A percentile compares a stretch with the other conserved stretches of the same genome.
Evolutionary conservation across 1,139 yeast genomes (phyloP).

Genomic region (Yamadazyma atmosphaerica): DNA sequence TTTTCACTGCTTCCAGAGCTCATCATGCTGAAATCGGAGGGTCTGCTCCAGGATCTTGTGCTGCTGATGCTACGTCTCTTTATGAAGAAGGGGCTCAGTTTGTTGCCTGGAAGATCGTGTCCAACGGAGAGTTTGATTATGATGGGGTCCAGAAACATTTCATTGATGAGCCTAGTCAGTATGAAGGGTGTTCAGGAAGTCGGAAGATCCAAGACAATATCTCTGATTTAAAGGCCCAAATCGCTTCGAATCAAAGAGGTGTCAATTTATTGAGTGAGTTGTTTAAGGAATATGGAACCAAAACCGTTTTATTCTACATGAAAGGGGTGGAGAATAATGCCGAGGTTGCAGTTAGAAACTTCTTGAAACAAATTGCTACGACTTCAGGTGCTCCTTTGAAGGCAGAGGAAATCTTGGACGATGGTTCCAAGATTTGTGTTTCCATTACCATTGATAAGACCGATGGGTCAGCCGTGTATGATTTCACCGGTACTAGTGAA

Average conservation of each 20-base stretch:
- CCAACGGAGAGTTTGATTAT: conserved; percentile 38
- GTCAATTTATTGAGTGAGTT: conserved; percentile 47
- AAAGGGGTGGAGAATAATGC: conserved; percentile 59
- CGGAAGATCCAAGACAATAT: conserved; percentile 44
- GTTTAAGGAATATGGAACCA: conserved; percentile 48
- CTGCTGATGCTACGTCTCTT: conserved; percentile 42
- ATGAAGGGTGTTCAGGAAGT: conserved; percentile 46
- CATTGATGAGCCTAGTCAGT: conserved; percentile 39
- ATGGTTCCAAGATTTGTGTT: conserved; percentile 55
- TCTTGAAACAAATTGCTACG: conserved; percentile 34
- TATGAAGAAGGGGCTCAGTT: conserved; percentile 46
- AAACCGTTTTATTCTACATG: conserved; percentile 58
- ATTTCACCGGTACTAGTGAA: conserved; percentile 50
- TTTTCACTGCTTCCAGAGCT: conserved; percentile 46
- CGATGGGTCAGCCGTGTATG: conserved; percentile 51
- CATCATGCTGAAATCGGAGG: conserved; percentile 50
- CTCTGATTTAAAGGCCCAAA: conserved; percentile 62
- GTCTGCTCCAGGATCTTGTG: conserved; percentile 45
- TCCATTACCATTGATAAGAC: conserved; percentile 38
- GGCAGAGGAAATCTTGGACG: conserved; percentile 59
- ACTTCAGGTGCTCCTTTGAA: conserved; percentile 29
- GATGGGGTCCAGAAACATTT: conserved; percentile 36
- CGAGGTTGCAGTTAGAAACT: conserved; percentile 50
- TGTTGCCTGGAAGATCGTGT: conserved; percentile 35
- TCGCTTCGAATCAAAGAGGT: conserved; percentile 66